Percentiles rank a stretch among this genome's conserved stretches.
These are phyloP conservation scores for Talaromyces sp. DNA, from an alignment of 2,329 filamentous ascomycete genomes.

Conservation along the genomic window DNA sequence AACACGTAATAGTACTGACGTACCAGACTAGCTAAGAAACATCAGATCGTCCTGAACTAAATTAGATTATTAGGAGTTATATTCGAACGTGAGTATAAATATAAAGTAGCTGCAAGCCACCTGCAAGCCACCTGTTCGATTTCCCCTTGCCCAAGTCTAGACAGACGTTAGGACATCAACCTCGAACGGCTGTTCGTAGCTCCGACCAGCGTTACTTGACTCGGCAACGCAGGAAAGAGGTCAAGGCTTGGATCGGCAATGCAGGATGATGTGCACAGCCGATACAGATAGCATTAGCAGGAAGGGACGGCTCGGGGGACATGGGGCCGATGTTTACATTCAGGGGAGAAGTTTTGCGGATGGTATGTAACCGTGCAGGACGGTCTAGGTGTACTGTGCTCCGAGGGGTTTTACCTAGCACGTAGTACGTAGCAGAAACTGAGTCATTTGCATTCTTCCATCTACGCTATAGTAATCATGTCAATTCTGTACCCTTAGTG, in stretches of 20 bases:
- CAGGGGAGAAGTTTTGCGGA: background rate
- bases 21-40: background rate
- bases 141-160: background rate
- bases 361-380: background rate
- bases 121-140: slow-evolving; percentile 11
- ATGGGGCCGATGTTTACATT: background rate
- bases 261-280: background rate
- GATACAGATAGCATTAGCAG: background rate
- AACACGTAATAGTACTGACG: background rate
- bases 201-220: background rate
- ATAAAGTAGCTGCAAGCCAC: slow-evolving; percentile 10
- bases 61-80: background rate
- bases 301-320: background rate
- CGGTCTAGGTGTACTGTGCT: slow-evolving; percentile 3
- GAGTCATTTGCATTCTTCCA: background rate
- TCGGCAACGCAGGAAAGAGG: background rate
- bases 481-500: no score
- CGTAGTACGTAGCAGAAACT: background rate
- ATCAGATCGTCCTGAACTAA: background rate
- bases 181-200: background rate
- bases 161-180: background rate
- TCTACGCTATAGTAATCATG: background rate
- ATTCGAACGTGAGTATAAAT: background rate
- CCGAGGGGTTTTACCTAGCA: background rate
- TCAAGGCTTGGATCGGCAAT: background rate